These are phyloP conservation scores for Flaveria sonorensis DNA, from an alignment of 129 eudicot species.

Conservation along the genomic window DNA sequence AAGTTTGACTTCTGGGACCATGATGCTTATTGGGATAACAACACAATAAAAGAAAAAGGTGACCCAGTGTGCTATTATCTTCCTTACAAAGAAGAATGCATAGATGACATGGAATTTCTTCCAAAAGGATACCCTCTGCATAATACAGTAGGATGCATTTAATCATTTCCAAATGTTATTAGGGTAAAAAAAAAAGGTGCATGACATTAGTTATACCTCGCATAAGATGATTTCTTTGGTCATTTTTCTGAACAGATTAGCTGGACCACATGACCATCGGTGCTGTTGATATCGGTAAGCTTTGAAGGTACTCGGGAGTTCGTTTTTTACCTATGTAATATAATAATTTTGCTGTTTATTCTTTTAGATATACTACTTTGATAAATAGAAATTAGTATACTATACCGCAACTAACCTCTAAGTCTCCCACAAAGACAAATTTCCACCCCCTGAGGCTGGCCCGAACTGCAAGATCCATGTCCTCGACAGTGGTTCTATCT, in stretches of 20 bases:
- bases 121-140: conserved; percentile 76
- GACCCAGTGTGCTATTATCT: conserved; percentile 85
- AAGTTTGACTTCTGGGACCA: conserved; percentile 77
- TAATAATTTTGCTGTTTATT: conserved; percentile 17
- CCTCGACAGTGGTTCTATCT: conserved; percentile 89
- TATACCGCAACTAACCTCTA: conserved; percentile 41
- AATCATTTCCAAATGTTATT: not conserved
- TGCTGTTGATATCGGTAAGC: conserved; percentile 84
- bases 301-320: conserved; percentile 86
- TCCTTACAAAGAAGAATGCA: conserved; percentile 83
- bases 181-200: conserved; percentile 11
- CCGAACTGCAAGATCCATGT: conserved; percentile 89
- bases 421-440: conserved; percentile 68
- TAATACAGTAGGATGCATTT: conserved; percentile 21
- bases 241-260: conserved; percentile 82
- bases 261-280: conserved; percentile 96
- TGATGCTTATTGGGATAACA: conserved; percentile 64
- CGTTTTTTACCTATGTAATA: conserved; percentile 64
- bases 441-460: conserved; percentile 92
- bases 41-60: conserved; percentile 86
- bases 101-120: conserved; percentile 82
- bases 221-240: conserved; percentile 59
- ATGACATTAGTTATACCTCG: conserved; percentile 48
- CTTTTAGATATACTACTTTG: not conserved
- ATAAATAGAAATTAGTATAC: not conserved